Evolutionary conservation across 2,329 filamentous ascomycete species (phyloP), one percentile per base, ranked within the genome.

Genomic region (Colletotrichum costaricense): DNA sequence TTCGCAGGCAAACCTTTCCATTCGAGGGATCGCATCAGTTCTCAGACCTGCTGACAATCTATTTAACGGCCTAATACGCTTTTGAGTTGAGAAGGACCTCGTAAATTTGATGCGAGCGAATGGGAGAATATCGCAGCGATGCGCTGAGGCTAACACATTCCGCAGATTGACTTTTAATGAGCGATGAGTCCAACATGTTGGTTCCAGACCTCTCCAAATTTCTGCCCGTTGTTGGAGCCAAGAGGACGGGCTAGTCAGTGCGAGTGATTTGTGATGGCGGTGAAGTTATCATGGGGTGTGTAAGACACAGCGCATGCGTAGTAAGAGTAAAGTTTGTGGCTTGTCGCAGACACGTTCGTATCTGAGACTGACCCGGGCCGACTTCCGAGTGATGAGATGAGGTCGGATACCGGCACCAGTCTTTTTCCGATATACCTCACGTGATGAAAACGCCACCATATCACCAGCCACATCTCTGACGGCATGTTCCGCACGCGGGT

Each of bases 91-190:
- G n/a, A 70, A 16, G 49, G 38, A 28, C 16, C 26, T 60, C 59
- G 69, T 54, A 69, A 22, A 52, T 54, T n/a, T 58, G 52, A 38
- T 38, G 35, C 24, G 16, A 28, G 54, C 66, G 55, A 65, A 58
- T 73, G 42, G 33, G 67, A 69, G n/a, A n/a, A 26, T 30, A 24
- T 42, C 66, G 69, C 46, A 73, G 70, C 70, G 70, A 60, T 16
- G 55, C 46, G 55, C 55, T 60, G 22, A 26, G n/a, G 52, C 16
- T 24, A 60, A 46, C 42, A 73, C 28, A n/a, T 58, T 42, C 49
- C 57, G 63, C 54, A 69, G 24, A 52, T 52, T 63, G 38, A 65
- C 62, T 65, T 19, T 52, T 28, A 52, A 63, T 33, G 12, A 38
- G 19, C 19, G 42, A 49, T 49, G 42, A 49, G 19, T 49, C 42